These are phyloP conservation scores for Colletotrichum higginsianum DNA, from an alignment of 2,329 filamentous ascomycete genomes.

Conservation along the genomic window DNA sequence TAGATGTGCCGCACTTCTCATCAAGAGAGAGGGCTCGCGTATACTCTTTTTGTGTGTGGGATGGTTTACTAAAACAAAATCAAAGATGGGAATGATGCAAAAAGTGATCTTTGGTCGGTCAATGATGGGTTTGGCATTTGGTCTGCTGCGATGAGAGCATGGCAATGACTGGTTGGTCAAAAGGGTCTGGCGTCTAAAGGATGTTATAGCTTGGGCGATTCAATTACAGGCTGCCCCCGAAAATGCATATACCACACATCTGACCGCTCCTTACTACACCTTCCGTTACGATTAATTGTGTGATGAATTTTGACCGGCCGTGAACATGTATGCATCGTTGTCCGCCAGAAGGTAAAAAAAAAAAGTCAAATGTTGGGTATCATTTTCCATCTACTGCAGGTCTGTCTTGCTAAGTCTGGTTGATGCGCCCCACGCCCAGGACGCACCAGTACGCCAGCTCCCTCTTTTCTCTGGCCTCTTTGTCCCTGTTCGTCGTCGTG, in stretches of 20 bases:
- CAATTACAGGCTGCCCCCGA: conserved; percentile 57
- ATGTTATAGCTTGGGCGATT: conserved; percentile 61
- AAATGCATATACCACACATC: conserved; percentile 53
- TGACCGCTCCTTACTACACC: conserved; percentile 35
- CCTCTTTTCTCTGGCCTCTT: conserved; percentile 80
- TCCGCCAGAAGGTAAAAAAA: not conserved
- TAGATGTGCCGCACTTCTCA: conserved; percentile 59
- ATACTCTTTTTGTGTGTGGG: conserved; percentile 32
- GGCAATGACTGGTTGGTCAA: conserved; percentile 45
- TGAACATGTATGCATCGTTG: not conserved
- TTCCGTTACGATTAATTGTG: conserved; percentile 7
- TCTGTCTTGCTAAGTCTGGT: conserved; percentile 55
- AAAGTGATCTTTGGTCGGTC: conserved; percentile 43
- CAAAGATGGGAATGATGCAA: not conserved
- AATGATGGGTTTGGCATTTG: conserved; percentile 43
- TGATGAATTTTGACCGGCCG: not conserved
- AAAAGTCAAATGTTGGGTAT: conserved; percentile 55
- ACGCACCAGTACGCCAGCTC: conserved; percentile 98
- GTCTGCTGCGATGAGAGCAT: conserved; percentile 41
- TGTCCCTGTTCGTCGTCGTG: conserved; percentile 65
- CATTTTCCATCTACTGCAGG: conserved; percentile 47
- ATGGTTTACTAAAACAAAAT: conserved; percentile 21
- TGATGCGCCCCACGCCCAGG: conserved; percentile 87
- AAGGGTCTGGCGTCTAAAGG: conserved; percentile 66
- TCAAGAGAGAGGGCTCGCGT: conserved; percentile 19